phyloP scores from a whole-genome alignment of 2,329 filamentous ascomycete genomes.

The Eutypa lata region DNA sequence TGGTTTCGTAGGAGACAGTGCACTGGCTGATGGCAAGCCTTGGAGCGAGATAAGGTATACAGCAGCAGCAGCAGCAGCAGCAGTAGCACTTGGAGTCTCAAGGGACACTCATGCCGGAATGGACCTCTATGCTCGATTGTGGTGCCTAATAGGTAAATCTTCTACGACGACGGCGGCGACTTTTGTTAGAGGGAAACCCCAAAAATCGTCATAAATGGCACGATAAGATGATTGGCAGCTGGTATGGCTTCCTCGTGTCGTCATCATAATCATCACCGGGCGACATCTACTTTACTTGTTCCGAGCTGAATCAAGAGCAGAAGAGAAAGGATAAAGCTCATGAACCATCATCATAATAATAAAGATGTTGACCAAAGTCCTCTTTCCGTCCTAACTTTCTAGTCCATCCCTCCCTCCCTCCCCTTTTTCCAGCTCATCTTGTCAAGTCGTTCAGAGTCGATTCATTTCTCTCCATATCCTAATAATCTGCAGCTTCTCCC shows the following conservation, averaged over 20 bases:
- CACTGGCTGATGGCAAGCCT: no score
- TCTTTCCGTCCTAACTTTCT: neutral
- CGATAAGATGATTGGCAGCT: conserved; percentile 15
- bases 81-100: no score
- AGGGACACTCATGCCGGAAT: neutral
- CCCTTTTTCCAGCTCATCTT: no score
- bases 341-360: conserved; percentile 5
- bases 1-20: no score
- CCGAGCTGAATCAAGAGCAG: conserved; percentile 9
- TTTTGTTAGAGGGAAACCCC: conserved; percentile 21
- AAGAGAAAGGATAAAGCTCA: conserved; percentile 14
- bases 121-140: neutral
- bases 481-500: conserved; percentile 90
- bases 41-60: no score
- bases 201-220: conserved; percentile 12
- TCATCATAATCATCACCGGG: conserved; percentile 3
- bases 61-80: no score
- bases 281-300: conserved; percentile 1
- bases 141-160: conserved; percentile 5
- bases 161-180: conserved; percentile 20
- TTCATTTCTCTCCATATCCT: conserved; percentile 67
- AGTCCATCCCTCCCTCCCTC: conserved; percentile 2
- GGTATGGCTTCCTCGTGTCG: conserved; percentile 20
- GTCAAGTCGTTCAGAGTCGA: no score
- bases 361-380: neutral